A percentile compares a stretch with the other conserved stretches of the same genome.
Conservation (phyloP, 768 basidiomycete species). For the Tulasnella sp. region DNA sequence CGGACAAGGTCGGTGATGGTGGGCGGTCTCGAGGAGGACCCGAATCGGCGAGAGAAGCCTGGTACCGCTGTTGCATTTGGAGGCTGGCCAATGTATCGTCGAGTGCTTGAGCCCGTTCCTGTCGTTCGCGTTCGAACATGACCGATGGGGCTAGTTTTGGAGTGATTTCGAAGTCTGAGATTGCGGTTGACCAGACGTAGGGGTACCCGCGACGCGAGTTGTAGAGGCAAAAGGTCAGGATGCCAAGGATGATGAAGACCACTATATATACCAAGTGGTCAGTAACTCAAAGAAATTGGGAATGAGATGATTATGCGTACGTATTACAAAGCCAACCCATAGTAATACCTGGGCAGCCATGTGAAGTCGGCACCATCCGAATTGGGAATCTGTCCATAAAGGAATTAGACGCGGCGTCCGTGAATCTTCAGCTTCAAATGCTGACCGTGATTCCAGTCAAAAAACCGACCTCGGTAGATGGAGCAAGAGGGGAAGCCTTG, state of each 20-base stretch:
- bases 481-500: conserved; percentile 5
- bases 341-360: background rate
- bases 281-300: background rate
- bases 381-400: background rate
- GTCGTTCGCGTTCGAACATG: background rate
- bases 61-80: background rate
- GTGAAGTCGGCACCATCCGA: conserved; percentile 2
- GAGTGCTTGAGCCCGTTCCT: background rate
- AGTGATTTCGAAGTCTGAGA: conserved; percentile 1
- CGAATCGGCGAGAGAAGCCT: background rate
- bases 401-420: background rate
- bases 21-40: background rate
- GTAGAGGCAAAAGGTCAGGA: background rate
- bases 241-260: background rate
- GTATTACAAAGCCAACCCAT: conserved; percentile 3
- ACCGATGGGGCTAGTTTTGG: background rate
- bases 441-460: conserved; percentile 8
- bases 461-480: background rate
- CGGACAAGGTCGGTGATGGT: conserved; percentile 3
- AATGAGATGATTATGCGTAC: background rate
- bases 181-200: background rate
- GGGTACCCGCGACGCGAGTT: background rate
- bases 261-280: background rate
- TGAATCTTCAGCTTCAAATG: background rate
- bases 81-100: background rate